A percentile compares a stretch with the other conserved stretches of the same genome.
Evolutionary conservation across 495 filamentous ascomycete species (phyloP).

Genomic region (Hypoxylon trugodes): DNA sequence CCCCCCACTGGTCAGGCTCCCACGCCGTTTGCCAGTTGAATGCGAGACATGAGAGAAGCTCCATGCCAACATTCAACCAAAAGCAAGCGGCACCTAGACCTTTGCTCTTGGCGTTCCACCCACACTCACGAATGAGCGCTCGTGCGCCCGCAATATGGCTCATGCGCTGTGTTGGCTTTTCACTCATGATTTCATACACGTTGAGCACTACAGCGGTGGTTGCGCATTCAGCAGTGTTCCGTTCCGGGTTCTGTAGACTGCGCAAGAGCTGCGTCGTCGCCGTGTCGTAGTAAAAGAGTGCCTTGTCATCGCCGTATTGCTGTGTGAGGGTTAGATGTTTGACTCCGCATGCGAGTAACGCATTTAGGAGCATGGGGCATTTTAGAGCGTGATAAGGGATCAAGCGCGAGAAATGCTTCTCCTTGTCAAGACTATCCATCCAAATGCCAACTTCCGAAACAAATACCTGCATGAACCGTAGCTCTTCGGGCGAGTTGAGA

Average conservation of each 20-base stretch:
- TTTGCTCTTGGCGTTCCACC: conserved; percentile 81
- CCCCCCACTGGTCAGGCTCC: conserved; percentile 91
- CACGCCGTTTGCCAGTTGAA: conserved; percentile 90
- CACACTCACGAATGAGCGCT: conserved; percentile 89
- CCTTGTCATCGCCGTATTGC: conserved; percentile 78
- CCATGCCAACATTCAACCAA: conserved; percentile 92
- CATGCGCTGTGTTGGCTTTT: conserved; percentile 76
- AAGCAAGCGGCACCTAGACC: conserved; percentile 92
- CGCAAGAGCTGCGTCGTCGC: conserved; percentile 78
- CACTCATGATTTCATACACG: conserved; percentile 91
- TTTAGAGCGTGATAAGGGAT: conserved; percentile 82
- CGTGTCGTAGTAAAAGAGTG: conserved; percentile 81
- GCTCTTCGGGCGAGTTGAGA: conserved; percentile 76
- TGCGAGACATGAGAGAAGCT: conserved; percentile 84
- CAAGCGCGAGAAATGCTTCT: conserved; percentile 87
- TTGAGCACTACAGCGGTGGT: conserved; percentile 88
- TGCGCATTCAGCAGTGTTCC: conserved; percentile 88
- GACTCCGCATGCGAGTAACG: conserved; percentile 88
- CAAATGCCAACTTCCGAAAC: conserved; percentile 89
- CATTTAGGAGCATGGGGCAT: conserved; percentile 91
- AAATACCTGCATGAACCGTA: conserved; percentile 88
- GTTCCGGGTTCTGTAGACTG: conserved; percentile 78
- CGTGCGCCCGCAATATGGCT: conserved; percentile 88
- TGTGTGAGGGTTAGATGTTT: conserved; percentile 79
- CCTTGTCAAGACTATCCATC: conserved; percentile 91